Conservation (phyloP, 1,284 basidiomycete genomes). For the Ustilago sp. region DNA sequence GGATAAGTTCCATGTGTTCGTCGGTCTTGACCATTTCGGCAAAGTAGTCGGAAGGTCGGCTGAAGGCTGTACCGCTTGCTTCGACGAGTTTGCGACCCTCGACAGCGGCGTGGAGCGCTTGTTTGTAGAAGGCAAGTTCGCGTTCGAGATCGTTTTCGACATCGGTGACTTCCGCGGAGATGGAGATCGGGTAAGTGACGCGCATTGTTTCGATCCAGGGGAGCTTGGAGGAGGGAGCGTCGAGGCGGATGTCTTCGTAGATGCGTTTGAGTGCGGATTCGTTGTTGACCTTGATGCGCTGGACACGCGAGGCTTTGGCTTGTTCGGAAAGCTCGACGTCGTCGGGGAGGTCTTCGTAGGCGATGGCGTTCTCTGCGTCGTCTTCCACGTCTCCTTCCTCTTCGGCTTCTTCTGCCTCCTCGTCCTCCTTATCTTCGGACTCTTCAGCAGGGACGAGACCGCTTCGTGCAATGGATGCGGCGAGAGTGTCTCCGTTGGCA, state of each 20-base stretch:
- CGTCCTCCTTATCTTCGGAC: constrained; percentile 54
- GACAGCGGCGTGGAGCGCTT: constrained; percentile 85
- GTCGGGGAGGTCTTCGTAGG: constrained; percentile 60
- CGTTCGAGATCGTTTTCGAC: constrained; percentile 86
- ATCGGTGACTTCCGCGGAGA: constrained; percentile 74
- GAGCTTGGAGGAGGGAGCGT: constrained; percentile 49
- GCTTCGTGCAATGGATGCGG: constrained; percentile 63
- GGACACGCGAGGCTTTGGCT: constrained; percentile 52
- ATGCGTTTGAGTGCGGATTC: constrained; percentile 59
- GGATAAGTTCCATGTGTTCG: constrained; percentile 96
- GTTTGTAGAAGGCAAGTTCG: constrained; percentile 97
- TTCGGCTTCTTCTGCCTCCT: constrained; percentile 43
- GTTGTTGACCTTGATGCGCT: constrained; percentile 67
- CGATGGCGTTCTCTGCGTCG: constrained; percentile 34
- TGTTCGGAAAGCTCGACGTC: constrained; percentile 51
- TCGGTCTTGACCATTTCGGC: constrained; percentile 99
- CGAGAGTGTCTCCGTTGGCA: constrained; percentile 61
- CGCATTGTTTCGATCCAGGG: constrained; percentile 68
- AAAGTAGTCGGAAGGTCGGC: constrained; percentile 94
- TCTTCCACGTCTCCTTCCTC: constrained; percentile 51
- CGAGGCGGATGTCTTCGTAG: constrained; percentile 59
- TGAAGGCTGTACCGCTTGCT: constrained; percentile 82
- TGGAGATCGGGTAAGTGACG: constrained; percentile 49
- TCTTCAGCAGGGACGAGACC: constrained; percentile 53
- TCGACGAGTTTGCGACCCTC: constrained; percentile 81